These are phyloP conservation scores for Xylariales sp. DNA, from an alignment of 2,329 filamentous ascomycete genomes.

Conservation along the genomic window DNA sequence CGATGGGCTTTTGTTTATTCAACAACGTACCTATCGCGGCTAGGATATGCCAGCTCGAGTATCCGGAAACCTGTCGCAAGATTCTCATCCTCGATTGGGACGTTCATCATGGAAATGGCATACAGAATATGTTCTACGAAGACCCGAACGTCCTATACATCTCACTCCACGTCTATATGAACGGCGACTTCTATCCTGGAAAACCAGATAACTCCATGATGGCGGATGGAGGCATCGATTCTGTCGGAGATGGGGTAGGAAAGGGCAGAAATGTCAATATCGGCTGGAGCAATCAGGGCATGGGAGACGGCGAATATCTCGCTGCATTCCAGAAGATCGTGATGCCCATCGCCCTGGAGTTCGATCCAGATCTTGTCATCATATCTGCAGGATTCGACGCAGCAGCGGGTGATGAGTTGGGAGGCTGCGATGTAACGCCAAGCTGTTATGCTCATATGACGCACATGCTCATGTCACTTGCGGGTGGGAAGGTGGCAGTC, in stretches of 20 bases:
- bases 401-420: conserved; percentile 86
- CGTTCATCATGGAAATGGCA: conserved; percentile 79
- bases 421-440: conserved; percentile 88
- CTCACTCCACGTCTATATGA: conserved; percentile 82
- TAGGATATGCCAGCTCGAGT: conserved; percentile 79
- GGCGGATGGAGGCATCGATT: conserved; percentile 57
- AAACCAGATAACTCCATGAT: conserved; percentile 51
- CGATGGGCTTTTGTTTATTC: conserved; percentile 96
- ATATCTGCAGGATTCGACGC: conserved; percentile 96
- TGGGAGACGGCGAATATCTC: conserved; percentile 96
- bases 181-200: conserved; percentile 81
- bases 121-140: conserved; percentile 93
- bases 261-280: conserved; percentile 63
- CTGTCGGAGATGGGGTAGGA: conserved; percentile 51
- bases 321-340: conserved; percentile 93
- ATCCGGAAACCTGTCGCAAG: conserved; percentile 76
- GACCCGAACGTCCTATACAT: conserved; percentile 95
- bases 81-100: conserved; percentile 93
- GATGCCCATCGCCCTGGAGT: conserved; percentile 93
- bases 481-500: conserved; percentile 82
- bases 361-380: conserved; percentile 89
- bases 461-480: conserved; percentile 96
- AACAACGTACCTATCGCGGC: conserved; percentile 95
- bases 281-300: conserved; percentile 64
- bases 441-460: conserved; percentile 97